A percentile compares a stretch with the other conserved stretches of the same genome.
These are phyloP conservation scores for Pholiota microspora DNA, from an alignment of 768 basidiomycete genomes.

Conservation along the genomic window DNA sequence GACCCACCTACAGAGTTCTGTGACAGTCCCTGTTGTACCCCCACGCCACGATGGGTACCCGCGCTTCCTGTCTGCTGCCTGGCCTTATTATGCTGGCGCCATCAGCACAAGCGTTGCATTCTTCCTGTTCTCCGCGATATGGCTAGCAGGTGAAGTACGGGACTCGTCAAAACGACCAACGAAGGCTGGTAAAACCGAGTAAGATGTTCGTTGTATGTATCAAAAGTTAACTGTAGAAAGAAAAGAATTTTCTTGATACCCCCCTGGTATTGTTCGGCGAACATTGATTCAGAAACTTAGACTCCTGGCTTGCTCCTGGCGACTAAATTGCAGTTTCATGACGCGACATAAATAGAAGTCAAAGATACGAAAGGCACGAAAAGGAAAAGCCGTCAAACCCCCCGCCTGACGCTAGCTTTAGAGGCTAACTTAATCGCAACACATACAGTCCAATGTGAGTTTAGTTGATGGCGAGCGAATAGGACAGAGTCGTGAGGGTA, in stretches of 20 bases:
- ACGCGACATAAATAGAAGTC: too few relatives aligned
- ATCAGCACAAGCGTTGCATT: constrained; percentile 87
- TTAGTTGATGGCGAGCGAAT: constrained; percentile 31
- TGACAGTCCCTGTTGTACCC: constrained; percentile 85
- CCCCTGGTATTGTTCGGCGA: too few relatives aligned
- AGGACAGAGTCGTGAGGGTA: constrained; percentile 28
- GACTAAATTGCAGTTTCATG: too few relatives aligned
- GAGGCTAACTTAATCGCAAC: too few relatives aligned
- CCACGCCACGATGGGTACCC: constrained; percentile 94
- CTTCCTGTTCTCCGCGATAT: constrained; percentile 81
- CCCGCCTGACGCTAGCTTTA: too few relatives aligned
- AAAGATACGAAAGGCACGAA: too few relatives aligned
- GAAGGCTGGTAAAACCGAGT: constrained; percentile 43
- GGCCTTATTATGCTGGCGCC: constrained; percentile 93
- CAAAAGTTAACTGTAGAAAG: constrained; percentile 13
- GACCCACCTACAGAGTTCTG: constrained; percentile 70
- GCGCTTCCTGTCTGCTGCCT: constrained; percentile 91
- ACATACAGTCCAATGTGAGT: too few relatives aligned
- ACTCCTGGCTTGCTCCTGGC: too few relatives aligned
- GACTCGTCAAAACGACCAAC: constrained; percentile 48
- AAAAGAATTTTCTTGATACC: constrained; percentile 15
- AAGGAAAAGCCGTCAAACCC: too few relatives aligned
- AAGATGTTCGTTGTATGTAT: constrained; percentile 18
- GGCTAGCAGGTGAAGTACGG: constrained; percentile 81
- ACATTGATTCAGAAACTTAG: too few relatives aligned